phyloP scores from a whole-genome alignment of 1,139 yeast genomes.

The Lodderomyces elongisporus region DNA sequence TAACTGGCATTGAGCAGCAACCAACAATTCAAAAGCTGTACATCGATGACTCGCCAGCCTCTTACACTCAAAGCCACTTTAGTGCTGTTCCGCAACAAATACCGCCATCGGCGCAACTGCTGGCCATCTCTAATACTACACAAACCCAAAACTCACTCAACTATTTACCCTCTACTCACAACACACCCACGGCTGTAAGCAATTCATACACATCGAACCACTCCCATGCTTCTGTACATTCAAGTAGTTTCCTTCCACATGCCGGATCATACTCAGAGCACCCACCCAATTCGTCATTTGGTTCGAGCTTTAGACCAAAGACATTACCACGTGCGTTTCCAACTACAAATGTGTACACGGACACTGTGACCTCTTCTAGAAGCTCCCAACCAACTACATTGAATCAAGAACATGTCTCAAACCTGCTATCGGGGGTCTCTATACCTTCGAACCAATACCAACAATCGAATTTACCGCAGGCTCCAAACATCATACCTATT shows the following conservation, averaged over 20 bases:
- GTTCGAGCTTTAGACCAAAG: slow-evolving; percentile 18
- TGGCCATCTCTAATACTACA: too few species aligned
- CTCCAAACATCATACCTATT: slow-evolving; percentile 7
- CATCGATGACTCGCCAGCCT: background rate
- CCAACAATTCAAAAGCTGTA: background rate
- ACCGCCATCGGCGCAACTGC: too few species aligned
- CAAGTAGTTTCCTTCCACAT: too few species aligned
- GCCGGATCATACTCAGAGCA: too few species aligned
- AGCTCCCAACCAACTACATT: slow-evolving; percentile 7
- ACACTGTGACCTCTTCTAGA: slow-evolving; percentile 6
- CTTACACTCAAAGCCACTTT: background rate
- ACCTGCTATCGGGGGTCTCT: too few species aligned
- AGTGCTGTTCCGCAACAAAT: slow-evolving; percentile 9
- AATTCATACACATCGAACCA: slow-evolving; percentile 43
- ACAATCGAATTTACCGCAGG: slow-evolving; percentile 11
- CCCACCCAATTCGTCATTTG: too few species aligned
- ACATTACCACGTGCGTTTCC: slow-evolving; percentile 37
- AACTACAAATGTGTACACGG: slow-evolving; percentile 29
- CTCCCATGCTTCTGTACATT: slow-evolving; percentile 37
- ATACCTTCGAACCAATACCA: slow-evolving; percentile 11
- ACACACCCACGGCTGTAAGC: slow-evolving; percentile 52
- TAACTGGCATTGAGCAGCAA: too few species aligned
- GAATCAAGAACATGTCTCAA: too few species aligned
- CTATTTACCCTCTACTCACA: slow-evolving; percentile 45
- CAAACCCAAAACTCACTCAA: slow-evolving; percentile 22